A percentile compares a stretch with the other conserved stretches of the same genome.
Conservation (phyloP, 768 basidiomycete species). For the Neoboletus subvelutipes region DNA sequence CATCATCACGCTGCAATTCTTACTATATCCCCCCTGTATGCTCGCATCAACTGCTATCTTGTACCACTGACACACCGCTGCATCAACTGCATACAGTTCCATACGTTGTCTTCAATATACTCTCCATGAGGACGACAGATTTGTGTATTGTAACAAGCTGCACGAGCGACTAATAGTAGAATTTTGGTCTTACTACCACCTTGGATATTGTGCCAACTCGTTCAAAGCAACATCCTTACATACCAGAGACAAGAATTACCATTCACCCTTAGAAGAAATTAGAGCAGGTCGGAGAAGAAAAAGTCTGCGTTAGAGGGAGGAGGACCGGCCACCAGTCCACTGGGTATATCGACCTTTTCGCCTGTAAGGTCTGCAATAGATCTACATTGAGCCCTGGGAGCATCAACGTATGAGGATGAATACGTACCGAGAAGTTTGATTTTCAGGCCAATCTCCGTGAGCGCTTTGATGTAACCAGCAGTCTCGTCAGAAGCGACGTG, state of each 20-base stretch:
- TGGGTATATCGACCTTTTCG: slow-evolving; percentile 87
- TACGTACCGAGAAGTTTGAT: slow-evolving; percentile 80
- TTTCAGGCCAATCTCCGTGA: slow-evolving; percentile 91
- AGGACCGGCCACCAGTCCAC: slow-evolving; percentile 70
- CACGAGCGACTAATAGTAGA: slow-evolving; percentile 25
- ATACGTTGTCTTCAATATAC: slow-evolving; percentile 14
- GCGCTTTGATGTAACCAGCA: slow-evolving; percentile 77
- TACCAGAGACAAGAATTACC: slow-evolving; percentile 10
- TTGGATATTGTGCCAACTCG: background rate
- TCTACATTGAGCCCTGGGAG: background rate
- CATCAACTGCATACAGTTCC: slow-evolving; percentile 58
- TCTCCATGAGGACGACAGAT: slow-evolving; percentile 15
- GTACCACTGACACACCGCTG: slow-evolving; percentile 33
- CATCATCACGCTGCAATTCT: slow-evolving; percentile 32
- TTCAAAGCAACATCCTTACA: slow-evolving; percentile 1
- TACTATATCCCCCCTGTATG: slow-evolving; percentile 10
- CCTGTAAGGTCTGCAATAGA: slow-evolving; percentile 72
- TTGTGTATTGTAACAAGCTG: slow-evolving; percentile 23
- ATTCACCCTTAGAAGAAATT: slow-evolving; percentile 15
- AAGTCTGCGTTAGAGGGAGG: slow-evolving; percentile 81
- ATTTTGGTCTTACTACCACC: slow-evolving; percentile 11
- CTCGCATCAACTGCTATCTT: slow-evolving; percentile 30
- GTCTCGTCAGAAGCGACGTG: slow-evolving; percentile 86
- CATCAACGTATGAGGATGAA: background rate
- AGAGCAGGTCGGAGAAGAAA: slow-evolving; percentile 71